Evolutionary conservation across 192 early-diverging fungal genomes (phyloP).

Genomic region (Coemansia sp.): DNA sequence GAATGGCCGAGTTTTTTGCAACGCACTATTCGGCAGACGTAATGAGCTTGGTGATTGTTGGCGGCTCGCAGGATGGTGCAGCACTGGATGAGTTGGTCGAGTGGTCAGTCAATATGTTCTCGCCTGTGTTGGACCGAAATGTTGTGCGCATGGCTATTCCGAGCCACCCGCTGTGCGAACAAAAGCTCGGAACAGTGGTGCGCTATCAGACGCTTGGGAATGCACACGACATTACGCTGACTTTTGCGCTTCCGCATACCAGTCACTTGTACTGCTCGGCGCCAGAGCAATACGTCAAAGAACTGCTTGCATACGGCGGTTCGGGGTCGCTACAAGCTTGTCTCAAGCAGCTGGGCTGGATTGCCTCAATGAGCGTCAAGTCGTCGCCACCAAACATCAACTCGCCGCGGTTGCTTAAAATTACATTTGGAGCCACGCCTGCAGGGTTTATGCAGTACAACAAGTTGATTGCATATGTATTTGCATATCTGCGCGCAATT

Average conservation of each 20-base stretch:
- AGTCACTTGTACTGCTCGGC: constrained; percentile 51
- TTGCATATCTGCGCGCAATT: constrained; percentile 26
- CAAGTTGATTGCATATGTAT: constrained; percentile 21
- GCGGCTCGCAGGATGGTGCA: constrained; percentile 78
- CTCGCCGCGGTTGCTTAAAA: constrained; percentile 9
- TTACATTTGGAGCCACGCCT: constrained; percentile 15
- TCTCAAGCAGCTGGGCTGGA: constrained; percentile 86
- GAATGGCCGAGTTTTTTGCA: constrained; percentile 76
- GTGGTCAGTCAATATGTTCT: constrained; percentile 77
- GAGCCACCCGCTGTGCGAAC: constrained; percentile 64
- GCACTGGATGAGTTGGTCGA: constrained; percentile 65
- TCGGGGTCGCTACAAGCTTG: constrained; percentile 77
- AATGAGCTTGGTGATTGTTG: constrained; percentile 87
- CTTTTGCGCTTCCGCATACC: constrained; percentile 80
- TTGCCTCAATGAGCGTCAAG: constrained; percentile 30
- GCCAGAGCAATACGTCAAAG: constrained; percentile 68
- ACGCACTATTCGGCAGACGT: constrained; percentile 86
- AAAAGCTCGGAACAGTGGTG: constrained; percentile 68
- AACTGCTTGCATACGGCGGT: constrained; percentile 78
- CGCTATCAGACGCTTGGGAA: constrained; percentile 77
- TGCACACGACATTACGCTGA: constrained; percentile 62
- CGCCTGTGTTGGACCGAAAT: constrained; percentile 67
- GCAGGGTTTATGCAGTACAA: constrained; percentile 17
- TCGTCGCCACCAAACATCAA: not conserved
- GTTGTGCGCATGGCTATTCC: constrained; percentile 58